Evolutionary conservation across 495 filamentous ascomycete genomes (phyloP).

Genomic region (Hyaloscypha finlandica): DNA sequence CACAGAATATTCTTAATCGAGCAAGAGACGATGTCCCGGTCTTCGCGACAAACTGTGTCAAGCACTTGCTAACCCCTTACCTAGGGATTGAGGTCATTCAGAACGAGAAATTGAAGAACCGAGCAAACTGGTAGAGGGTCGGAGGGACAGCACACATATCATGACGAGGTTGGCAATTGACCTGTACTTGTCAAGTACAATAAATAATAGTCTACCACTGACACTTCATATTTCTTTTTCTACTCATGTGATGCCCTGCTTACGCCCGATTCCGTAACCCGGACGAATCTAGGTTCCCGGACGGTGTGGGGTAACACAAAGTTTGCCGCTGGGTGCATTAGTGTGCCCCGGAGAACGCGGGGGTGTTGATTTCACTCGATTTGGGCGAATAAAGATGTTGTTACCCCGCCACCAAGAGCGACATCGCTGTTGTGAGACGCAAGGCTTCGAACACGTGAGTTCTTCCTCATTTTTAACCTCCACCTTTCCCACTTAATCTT

Average conservation of each 20-base stretch:
- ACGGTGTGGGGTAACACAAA: conserved; percentile 18
- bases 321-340: conserved; percentile 1
- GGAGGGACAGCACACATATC: background rate
- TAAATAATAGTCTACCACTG: background rate
- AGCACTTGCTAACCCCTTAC: too few species aligned
- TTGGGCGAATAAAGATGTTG: background rate
- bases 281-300: conserved; percentile 6
- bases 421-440: conserved; percentile 16
- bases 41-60: too few species aligned
- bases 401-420: conserved; percentile 21
- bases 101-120: conserved; percentile 53
- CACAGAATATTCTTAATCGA: too few species aligned
- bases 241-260: conserved; percentile 8
- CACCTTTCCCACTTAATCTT: background rate
- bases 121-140: conserved; percentile 46
- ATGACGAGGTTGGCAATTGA: background rate
- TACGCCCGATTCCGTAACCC: background rate
- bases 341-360: conserved; percentile 9
- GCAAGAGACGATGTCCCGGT: too few species aligned
- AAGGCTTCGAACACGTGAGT: background rate
- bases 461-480: background rate
- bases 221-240: background rate
- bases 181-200: conserved; percentile 9
- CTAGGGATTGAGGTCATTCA: conserved; percentile 86
- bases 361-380: conserved; percentile 1